Evolutionary conservation across 2,329 filamentous ascomycete species (phyloP).

Genomic region (Seiridium unicorne): DNA sequence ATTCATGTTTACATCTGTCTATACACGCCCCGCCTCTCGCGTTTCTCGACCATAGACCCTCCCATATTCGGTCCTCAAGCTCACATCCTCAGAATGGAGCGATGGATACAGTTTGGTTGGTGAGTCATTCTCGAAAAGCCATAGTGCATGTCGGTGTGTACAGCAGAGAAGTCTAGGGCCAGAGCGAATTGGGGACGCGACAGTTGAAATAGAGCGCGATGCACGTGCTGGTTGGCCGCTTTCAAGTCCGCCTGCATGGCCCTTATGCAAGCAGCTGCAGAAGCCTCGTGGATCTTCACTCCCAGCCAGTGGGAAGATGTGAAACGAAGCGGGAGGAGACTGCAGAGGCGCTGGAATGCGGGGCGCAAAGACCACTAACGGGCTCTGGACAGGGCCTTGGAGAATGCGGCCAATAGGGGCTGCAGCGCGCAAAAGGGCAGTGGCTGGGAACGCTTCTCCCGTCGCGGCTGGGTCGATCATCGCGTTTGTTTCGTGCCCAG

Average conservation of each 20-base stretch:
- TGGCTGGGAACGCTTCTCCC: slow-evolving; percentile 19
- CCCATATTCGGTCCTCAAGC: slow-evolving; percentile 13
- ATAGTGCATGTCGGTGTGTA: slow-evolving; percentile 26
- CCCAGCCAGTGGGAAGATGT: slow-evolving; percentile 25
- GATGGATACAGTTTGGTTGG: slow-evolving; percentile 26
- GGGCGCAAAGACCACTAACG: slow-evolving; percentile 15
- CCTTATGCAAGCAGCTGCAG: slow-evolving; percentile 17
- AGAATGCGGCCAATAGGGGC: slow-evolving; percentile 18
- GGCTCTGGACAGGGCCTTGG: slow-evolving; percentile 3
- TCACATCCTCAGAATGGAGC: slow-evolving; percentile 21
- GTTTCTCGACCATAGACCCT: slow-evolving; percentile 13
- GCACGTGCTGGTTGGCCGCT: slow-evolving; percentile 27
- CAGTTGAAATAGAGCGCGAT: slow-evolving; percentile 24
- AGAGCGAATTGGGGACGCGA: slow-evolving; percentile 27
- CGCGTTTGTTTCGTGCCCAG: slow-evolving; percentile 13
- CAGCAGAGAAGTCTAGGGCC: slow-evolving; percentile 12
- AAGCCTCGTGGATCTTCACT: slow-evolving; percentile 23
- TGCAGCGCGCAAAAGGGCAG: slow-evolving; percentile 16
- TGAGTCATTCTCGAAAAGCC: slow-evolving; percentile 23
- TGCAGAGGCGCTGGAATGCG: slow-evolving; percentile 18
- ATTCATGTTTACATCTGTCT: slow-evolving; percentile 14
- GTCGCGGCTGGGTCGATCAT: slow-evolving; percentile 7
- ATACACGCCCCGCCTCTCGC: slow-evolving; percentile 15
- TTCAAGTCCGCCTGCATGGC: slow-evolving; percentile 20
- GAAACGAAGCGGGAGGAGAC: slow-evolving; percentile 22